These are phyloP conservation scores for Thraustochytrium sp. DNA, from an alignment of 352 stramenopile genomes.

Conservation along the genomic window DNA sequence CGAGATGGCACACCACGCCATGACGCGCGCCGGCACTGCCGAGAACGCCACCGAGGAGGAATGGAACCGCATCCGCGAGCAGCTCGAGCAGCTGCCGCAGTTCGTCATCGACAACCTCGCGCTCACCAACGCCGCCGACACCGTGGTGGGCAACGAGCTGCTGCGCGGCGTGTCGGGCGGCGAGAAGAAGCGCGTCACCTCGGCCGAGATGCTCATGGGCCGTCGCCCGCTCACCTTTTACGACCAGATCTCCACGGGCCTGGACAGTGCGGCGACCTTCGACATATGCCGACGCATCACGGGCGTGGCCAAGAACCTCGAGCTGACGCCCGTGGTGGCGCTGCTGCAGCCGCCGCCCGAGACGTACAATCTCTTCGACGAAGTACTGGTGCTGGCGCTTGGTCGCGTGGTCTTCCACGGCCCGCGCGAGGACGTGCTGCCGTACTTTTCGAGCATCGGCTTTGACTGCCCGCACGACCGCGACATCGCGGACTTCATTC, in stretches of 20 bases:
- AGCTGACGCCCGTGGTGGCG: slow-evolving; percentile 63
- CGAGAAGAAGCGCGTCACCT: slow-evolving; percentile 80
- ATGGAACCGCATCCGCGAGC: neutral
- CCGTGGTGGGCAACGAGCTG: slow-evolving; percentile 61
- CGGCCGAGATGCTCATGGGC: slow-evolving; percentile 72
- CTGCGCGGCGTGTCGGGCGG: slow-evolving; percentile 68
- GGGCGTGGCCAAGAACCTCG: slow-evolving; percentile 59
- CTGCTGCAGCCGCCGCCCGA: slow-evolving; percentile 80
- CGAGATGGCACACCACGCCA: neutral
- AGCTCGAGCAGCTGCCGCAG: slow-evolving; percentile 55
- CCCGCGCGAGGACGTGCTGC: slow-evolving; percentile 51
- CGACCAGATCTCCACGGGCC: slow-evolving; percentile 67
- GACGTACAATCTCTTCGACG: slow-evolving; percentile 86
- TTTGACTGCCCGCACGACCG: slow-evolving; percentile 58
- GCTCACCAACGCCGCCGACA: slow-evolving; percentile 59
- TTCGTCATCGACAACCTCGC: slow-evolving; percentile 61
- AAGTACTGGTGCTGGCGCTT: slow-evolving; percentile 84
- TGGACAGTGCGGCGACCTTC: slow-evolving; percentile 59
- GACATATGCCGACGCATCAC: slow-evolving; percentile 59
- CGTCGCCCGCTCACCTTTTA: slow-evolving; percentile 63
- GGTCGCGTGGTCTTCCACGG: slow-evolving; percentile 85
- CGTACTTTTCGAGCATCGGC: slow-evolving; percentile 59
- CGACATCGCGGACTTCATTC: slow-evolving; percentile 83
- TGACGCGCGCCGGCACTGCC: neutral
- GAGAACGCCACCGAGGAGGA: neutral